Percentiles rank a stretch among this genome's conserved stretches.
phyloP scores from a whole-genome alignment of 192 early-diverging fungal genomes.

The Radiomyces spectabilis region DNA sequence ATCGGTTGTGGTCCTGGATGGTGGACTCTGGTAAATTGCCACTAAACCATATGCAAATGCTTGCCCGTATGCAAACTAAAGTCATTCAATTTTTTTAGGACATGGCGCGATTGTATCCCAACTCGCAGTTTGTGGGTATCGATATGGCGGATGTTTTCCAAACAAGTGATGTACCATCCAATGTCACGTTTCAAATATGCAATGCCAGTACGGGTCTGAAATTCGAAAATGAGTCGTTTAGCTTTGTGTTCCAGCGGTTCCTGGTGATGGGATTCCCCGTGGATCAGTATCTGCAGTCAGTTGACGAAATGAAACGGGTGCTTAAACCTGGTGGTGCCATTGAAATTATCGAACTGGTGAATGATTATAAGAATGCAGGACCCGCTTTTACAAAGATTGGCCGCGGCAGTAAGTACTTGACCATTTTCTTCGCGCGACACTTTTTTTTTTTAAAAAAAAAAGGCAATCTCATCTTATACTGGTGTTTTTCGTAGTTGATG shows the following conservation, averaged over 20 bases:
- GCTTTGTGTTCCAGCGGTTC: slow-evolving; percentile 30
- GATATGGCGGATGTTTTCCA: slow-evolving; percentile 25
- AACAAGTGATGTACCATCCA: slow-evolving; percentile 4
- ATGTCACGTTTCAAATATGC: slow-evolving; percentile 9
- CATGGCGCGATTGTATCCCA: slow-evolving; percentile 25
- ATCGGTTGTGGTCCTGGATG: slow-evolving; percentile 31
- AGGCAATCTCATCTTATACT: not conserved
- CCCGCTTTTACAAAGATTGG: slow-evolving; percentile 14
- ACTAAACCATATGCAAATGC: not conserved
- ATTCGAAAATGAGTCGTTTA: slow-evolving; percentile 22
- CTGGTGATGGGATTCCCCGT: slow-evolving; percentile 24
- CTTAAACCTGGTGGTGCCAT: slow-evolving; percentile 21
- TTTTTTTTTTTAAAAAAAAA: not conserved
- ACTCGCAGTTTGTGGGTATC: slow-evolving; percentile 26
- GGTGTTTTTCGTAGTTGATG: slow-evolving; percentile 8
- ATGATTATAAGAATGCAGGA: slow-evolving; percentile 8
- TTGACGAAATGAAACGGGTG: slow-evolving; percentile 21
- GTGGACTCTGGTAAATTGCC: slow-evolving; percentile 19
- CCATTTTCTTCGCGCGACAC: not conserved
- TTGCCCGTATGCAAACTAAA: not conserved
- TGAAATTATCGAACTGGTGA: slow-evolving; percentile 22
- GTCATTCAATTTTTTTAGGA: slow-evolving; percentile 12
- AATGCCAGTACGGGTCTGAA: slow-evolving; percentile 17
- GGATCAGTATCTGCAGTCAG: slow-evolving; percentile 3
- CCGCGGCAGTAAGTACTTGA: slow-evolving; percentile 13